These are phyloP conservation scores for Fragaria iinumae DNA, from an alignment of 306 rosid genomes.

Conservation along the genomic window DNA sequence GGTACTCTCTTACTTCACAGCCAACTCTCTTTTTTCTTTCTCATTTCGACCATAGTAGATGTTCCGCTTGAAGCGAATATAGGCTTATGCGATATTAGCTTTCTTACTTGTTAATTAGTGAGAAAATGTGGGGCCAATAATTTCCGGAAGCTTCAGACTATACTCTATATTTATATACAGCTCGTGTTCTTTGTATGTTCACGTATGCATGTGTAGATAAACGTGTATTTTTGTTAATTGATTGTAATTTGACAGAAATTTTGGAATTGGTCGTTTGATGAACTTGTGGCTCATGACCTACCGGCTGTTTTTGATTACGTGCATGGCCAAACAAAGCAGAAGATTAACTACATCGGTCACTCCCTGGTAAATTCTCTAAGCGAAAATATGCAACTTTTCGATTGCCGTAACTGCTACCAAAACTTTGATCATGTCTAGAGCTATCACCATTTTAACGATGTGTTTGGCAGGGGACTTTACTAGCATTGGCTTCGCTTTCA, in stretches of 20 bases:
- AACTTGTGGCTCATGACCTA: slow-evolving; percentile 62
- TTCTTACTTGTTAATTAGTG: no score
- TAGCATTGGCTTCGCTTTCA: slow-evolving; percentile 68
- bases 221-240: neutral
- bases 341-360: slow-evolving; percentile 83
- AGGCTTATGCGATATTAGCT: neutral
- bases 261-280: slow-evolving; percentile 94
- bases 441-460: neutral
- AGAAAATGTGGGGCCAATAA: neutral
- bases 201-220: no score
- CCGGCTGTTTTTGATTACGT: slow-evolving; percentile 79
- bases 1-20: slow-evolving; percentile 8
- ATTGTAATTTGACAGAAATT: slow-evolving; percentile 42
- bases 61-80: neutral
- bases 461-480: slow-evolving; percentile 63
- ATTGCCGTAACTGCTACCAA: neutral
- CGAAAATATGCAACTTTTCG: neutral
- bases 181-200: neutral
- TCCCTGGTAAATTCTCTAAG: slow-evolving; percentile 47
- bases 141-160: neutral
- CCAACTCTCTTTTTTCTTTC: neutral
- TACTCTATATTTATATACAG: no score
- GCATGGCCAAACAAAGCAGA: slow-evolving; percentile 58
- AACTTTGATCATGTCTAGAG: neutral
- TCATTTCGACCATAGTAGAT: neutral